Base-by-base conservation (phyloP, 257 asterid genomes). In the Buddleja alternifolia region DNA sequence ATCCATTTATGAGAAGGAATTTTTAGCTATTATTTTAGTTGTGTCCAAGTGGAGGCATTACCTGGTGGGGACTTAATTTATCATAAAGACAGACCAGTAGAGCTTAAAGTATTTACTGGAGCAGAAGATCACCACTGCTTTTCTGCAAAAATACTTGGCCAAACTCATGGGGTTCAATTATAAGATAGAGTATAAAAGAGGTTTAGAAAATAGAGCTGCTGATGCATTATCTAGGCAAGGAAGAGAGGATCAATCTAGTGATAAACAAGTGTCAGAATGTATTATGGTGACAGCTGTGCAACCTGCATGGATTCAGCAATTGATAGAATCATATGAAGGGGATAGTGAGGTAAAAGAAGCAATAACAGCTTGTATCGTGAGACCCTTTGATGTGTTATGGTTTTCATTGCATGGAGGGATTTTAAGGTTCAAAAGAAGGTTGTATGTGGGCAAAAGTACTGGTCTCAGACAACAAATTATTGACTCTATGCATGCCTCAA, bases 211-310 rank as follows among this genome's bases (percentile, higher is more conserved):
- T n/a, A n/a, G n/a, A n/a, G n/a, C n/a, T n/a, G n/a, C n/a, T n/a
- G n/a, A 62, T 62, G 67, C 23, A 0, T 1, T 62, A 0, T 62
- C 67, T 2, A 41, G 67, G 4, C 11, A 41, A 10, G 41, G 23
- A 0, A 16, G 1, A 0, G 54, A 42, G 19, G 0, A 1, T 1
- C 0, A 3, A n/a, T n/a, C n/a, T n/a, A n/a, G n/a, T n/a, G n/a
- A n/a, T n/a, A n/a, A n/a, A n/a, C n/a, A n/a, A n/a, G n/a, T n/a
- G n/a, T n/a, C n/a, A n/a, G n/a, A n/a, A n/a, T n/a, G n/a, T n/a
- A n/a, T n/a, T n/a, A n/a, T n/a, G n/a, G n/a, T n/a, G n/a, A n/a
- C n/a, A n/a, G n/a, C n/a, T n/a, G n/a, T n/a, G n/a, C 10, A 2
- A 4, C n/a, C n/a, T n/a, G n/a, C n/a, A n/a, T n/a, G n/a, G n/a